Evolutionary conservation across 352 stramenopile genomes (phyloP).

Genomic region (Globisporangium cystogenes): DNA sequence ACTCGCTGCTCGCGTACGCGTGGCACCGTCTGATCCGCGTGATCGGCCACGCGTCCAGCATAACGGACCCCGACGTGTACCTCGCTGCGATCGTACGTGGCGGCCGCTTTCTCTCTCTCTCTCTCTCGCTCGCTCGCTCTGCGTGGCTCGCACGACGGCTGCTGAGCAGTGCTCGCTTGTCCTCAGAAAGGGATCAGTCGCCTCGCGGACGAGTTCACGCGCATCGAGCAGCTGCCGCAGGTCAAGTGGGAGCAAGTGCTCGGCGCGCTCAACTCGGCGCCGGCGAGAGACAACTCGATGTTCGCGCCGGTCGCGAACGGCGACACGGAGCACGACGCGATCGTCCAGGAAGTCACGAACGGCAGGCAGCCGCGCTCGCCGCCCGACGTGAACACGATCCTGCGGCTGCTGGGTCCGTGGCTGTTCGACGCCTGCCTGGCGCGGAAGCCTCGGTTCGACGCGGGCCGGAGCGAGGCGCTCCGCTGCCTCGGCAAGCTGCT

Average conservation of each 20-base stretch:
- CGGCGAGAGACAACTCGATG: slow-evolving; percentile 33
- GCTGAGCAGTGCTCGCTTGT: background rate
- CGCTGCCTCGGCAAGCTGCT: slow-evolving; percentile 73
- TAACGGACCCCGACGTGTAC: slow-evolving; percentile 82
- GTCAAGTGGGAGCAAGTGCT: slow-evolving; percentile 76
- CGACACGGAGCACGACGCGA: slow-evolving; percentile 15
- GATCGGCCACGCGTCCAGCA: slow-evolving; percentile 75
- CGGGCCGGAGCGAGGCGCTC: slow-evolving; percentile 68
- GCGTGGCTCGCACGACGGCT: background rate
- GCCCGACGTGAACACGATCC: slow-evolving; percentile 82
- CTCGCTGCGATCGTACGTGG: slow-evolving; percentile 56
- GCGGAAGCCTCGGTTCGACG: slow-evolving; percentile 60
- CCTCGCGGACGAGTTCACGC: slow-evolving; percentile 70
- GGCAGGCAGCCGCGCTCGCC: slow-evolving; percentile 42
- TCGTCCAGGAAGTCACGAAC: slow-evolving; percentile 17
- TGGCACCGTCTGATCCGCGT: slow-evolving; percentile 83
- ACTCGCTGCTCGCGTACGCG: slow-evolving; percentile 66
- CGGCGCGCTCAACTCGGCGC: slow-evolving; percentile 48
- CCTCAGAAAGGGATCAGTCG: slow-evolving; percentile 74
- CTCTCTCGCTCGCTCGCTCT: no score
- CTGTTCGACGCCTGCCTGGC: slow-evolving; percentile 82
- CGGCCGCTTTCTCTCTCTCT: background rate
- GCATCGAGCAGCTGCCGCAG: slow-evolving; percentile 54
- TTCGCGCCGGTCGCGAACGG: slow-evolving; percentile 42
- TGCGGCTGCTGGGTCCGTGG: slow-evolving; percentile 76